These are phyloP conservation scores for Lagerstroemia speciosa DNA, from an alignment of 345 rosid genomes.

Conservation along the genomic window DNA sequence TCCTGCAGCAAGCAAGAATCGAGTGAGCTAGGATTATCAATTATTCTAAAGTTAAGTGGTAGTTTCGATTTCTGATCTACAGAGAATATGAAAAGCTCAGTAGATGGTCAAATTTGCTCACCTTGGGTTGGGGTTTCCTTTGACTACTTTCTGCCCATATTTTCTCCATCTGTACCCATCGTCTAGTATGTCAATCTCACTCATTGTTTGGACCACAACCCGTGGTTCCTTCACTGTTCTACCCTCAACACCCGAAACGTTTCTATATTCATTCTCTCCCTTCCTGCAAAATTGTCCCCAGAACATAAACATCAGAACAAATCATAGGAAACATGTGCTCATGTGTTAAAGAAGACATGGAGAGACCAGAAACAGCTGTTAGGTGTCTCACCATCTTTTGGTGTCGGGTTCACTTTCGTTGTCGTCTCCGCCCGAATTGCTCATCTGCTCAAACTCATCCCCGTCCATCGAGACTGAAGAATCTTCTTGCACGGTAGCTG, in stretches of 20 bases:
- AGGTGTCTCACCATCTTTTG: slow-evolving; percentile 55
- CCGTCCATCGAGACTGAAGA: slow-evolving; percentile 66
- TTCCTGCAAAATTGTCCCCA: slow-evolving; percentile 36
- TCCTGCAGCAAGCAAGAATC: slow-evolving; percentile 33
- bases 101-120: slow-evolving; percentile 3
- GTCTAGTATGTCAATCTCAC: slow-evolving; percentile 92
- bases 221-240: slow-evolving; percentile 83
- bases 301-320: neutral
- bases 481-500: slow-evolving; percentile 44
- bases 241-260: slow-evolving; percentile 46
- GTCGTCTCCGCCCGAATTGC: slow-evolving; percentile 51
- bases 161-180: slow-evolving; percentile 99
- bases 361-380: neutral
- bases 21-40: neutral
- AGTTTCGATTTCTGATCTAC: neutral
- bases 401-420: slow-evolving; percentile 62
- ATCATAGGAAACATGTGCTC: neutral
- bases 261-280: slow-evolving; percentile 56
- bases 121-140: slow-evolving; percentile 98
- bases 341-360: neutral
- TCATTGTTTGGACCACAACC: slow-evolving; percentile 87
- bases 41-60: neutral
- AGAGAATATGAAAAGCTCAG: neutral
- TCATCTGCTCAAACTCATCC: slow-evolving; percentile 55
- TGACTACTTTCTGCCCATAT: slow-evolving; percentile 95